These are phyloP conservation scores for Didymella arachidicola DNA, from an alignment of 2,329 filamentous ascomycete species.

Conservation along the genomic window DNA sequence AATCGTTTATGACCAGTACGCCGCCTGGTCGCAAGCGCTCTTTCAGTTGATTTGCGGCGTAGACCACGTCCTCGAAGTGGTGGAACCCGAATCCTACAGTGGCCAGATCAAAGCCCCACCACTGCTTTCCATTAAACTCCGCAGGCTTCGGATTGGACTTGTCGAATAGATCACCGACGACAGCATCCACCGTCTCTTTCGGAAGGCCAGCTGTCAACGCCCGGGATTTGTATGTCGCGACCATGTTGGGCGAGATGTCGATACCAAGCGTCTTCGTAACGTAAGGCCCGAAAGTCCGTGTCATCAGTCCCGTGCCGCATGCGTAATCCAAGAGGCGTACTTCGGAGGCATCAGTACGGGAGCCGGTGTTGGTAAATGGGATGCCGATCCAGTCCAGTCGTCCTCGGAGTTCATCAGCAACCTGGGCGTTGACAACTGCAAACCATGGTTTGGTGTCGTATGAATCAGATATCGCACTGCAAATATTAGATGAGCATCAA, in stretches of 20 bases:
- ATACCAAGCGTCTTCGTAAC: constrained; percentile 71
- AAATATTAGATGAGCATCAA: constrained; percentile 8
- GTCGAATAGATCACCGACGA: constrained; percentile 49
- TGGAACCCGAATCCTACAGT: constrained; percentile 56
- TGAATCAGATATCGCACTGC: constrained; percentile 60
- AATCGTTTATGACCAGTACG: constrained; percentile 72
- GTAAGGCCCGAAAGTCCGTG: constrained; percentile 66
- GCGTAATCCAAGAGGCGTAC: constrained; percentile 75
- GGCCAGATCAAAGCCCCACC: constrained; percentile 53
- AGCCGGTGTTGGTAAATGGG: constrained; percentile 56
- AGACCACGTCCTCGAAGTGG: constrained; percentile 65
- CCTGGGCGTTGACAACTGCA: constrained; percentile 60
- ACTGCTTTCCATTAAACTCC: constrained; percentile 39
- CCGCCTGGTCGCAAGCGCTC: constrained; percentile 71
- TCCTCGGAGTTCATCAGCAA: constrained; percentile 63
- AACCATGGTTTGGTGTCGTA: constrained; percentile 65
- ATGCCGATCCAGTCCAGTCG: constrained; percentile 69
- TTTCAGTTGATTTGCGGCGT: constrained; percentile 66
- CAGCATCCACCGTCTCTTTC: constrained; percentile 31
- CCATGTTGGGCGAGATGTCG: constrained; percentile 76
- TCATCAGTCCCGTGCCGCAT: constrained; percentile 74
- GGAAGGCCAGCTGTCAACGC: constrained; percentile 48
- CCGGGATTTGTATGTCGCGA: constrained; percentile 69
- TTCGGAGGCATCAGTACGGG: constrained; percentile 44
- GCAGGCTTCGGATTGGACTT: constrained; percentile 32